These are phyloP conservation scores for Punctularia strigosozonata DNA, from an alignment of 768 basidiomycete species.

Conservation along the genomic window DNA sequence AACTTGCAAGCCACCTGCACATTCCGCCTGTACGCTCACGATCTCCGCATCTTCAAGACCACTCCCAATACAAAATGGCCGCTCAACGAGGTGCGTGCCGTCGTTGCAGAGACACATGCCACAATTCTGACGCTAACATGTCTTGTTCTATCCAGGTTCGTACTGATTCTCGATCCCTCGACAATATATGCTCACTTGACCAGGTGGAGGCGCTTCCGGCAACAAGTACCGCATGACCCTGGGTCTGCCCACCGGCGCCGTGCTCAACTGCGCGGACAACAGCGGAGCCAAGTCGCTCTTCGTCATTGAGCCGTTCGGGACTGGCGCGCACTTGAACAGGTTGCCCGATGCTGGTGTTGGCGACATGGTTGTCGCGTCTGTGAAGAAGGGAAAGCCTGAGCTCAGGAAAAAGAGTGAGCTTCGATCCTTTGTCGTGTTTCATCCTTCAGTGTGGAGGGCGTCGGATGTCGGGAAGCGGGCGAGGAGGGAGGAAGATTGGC, in stretches of 20 bases:
- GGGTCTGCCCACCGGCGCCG: constrained; percentile 89
- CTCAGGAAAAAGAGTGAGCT: constrained; percentile 96
- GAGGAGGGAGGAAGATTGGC: background rate
- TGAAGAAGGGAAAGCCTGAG: constrained; percentile 99
- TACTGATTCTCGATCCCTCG: constrained; percentile 2
- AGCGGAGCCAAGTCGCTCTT: constrained; percentile 94
- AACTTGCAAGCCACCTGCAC: too few relatives aligned
- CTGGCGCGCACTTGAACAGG: constrained; percentile 94
- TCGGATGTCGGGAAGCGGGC: background rate
- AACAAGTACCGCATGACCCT: constrained; percentile 95
- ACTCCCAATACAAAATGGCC: too few relatives aligned
- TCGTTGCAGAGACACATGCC: too few relatives aligned
- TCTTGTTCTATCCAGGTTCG: too few relatives aligned
- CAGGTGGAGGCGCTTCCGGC: constrained; percentile 62
- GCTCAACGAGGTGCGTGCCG: too few relatives aligned
- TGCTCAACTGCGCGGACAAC: constrained; percentile 98
- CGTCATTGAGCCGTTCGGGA: constrained; percentile 91
- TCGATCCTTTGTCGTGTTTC: background rate
- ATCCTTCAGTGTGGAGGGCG: background rate
- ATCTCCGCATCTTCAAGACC: too few relatives aligned
- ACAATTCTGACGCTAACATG: too few relatives aligned
- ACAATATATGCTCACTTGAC: too few relatives aligned
- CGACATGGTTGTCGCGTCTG: constrained; percentile 92
- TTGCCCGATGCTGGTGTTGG: constrained; percentile 93
- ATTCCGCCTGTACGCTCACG: too few relatives aligned